A percentile compares a stretch with the other conserved stretches of the same genome.
Evolutionary conservation across 1,284 basidiomycete species (phyloP).

Genomic region (Puccinia novopanici): DNA sequence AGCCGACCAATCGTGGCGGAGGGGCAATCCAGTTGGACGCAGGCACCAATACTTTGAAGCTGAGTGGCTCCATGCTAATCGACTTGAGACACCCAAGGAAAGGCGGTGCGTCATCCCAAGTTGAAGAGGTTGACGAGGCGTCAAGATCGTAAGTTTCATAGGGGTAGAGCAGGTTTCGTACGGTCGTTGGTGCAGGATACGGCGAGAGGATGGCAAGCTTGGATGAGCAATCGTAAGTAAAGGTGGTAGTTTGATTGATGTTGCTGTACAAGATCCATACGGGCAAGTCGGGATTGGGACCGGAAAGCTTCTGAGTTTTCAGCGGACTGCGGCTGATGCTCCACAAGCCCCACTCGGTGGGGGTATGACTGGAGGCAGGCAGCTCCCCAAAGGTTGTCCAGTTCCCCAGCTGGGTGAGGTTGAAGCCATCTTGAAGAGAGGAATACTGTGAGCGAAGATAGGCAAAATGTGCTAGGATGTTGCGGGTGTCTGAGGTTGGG

Average conservation of each 20-base stretch:
- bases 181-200: conserved; percentile 66
- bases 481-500: conserved; percentile 73
- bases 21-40: conserved; percentile 68
- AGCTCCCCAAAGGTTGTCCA: conserved; percentile 75
- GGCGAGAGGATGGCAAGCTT: conserved; percentile 65
- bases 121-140: conserved; percentile 68
- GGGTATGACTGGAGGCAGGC: conserved; percentile 77
- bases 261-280: conserved; percentile 50
- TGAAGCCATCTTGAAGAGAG: conserved; percentile 78
- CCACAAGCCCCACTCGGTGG: conserved; percentile 82
- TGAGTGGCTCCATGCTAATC: conserved; percentile 71
- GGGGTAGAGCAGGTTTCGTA: conserved; percentile 77
- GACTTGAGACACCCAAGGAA: conserved; percentile 72
- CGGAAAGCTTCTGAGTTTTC: conserved; percentile 60
- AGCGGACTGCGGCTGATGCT: conserved; percentile 64
- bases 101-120: conserved; percentile 65
- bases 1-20: conserved; percentile 72
- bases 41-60: conserved; percentile 79
- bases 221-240: conserved; percentile 59
- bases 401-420: conserved; percentile 74
- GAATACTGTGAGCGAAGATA: conserved; percentile 70
- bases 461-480: conserved; percentile 72
- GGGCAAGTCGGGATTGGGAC: conserved; percentile 64
- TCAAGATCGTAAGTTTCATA: conserved; percentile 73
- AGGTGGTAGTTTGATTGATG: conserved; percentile 35